Base-by-base conservation (phyloP, 257 asterid species). In the Nicotiana tomentosiformis region DNA sequence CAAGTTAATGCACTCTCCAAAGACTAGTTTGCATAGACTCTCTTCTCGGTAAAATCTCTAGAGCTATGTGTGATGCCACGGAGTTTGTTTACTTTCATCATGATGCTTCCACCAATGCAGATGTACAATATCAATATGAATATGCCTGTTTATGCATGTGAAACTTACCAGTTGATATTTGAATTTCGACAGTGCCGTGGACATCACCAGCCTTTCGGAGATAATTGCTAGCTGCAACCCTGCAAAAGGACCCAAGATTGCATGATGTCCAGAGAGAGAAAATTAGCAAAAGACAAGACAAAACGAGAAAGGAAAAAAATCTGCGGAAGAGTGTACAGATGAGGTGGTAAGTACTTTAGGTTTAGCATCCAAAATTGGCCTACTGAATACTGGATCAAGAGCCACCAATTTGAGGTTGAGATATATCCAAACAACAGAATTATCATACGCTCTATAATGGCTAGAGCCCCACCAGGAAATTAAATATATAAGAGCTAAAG, bases 151-250 rank as follows among this genome's bases (percentile, higher is more conserved):
- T 74, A 74, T 49, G 74, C 7, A 15, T 33, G 61, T 46, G 2
- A 51, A 46, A 49, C 94, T 89, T 84, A 93, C 98, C 99, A 3
- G 90, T 87, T 29, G 95, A 94, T 85, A 94, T 87, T 72, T 86
- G 87, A 81, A 96, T 93, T 69, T 90, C 80, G 14, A 96, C 98
- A 2, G 93, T 92, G 83, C 98, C 98, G 33, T 91, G 99, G 61
- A 80, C 87, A 81, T 94, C 95, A 70, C 98, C 98, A 15, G 90
- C 82, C 81, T 81, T 85, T 84, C 89, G 86, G 53, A 94, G 93
- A 87, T 96, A 96, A 84, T 87, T 84, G 89, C 98, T 92, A 12
- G 98, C 99, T n/a, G 85, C 97, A 83, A 82, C 83, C 87, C 98
- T 96, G 93, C 89, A 85, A 77, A 49, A 51, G 5, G 51, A 32